These are phyloP conservation scores for Naganishia vishniacii DNA, from an alignment of 768 basidiomycete species.

Conservation along the genomic window DNA sequence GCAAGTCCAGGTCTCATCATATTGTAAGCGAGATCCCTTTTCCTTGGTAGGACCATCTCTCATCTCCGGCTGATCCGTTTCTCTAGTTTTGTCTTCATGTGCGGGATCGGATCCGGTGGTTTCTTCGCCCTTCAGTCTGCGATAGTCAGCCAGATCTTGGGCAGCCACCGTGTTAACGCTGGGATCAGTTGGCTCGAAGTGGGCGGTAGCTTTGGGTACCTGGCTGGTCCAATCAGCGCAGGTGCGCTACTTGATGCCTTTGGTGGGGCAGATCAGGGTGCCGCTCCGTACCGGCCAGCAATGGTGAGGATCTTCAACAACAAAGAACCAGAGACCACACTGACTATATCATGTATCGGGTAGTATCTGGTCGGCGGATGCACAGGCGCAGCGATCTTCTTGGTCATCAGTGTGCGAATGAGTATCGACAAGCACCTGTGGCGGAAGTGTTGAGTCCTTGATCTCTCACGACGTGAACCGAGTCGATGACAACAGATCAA, in stretches of 20 bases:
- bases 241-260: conserved; percentile 31
- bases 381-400: conserved; percentile 1
- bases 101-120: conserved; percentile 30
- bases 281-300: conserved; percentile 29
- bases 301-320: conserved; percentile 22
- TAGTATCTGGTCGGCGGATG: conserved; percentile 18
- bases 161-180: conserved; percentile 24
- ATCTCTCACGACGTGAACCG: too few relatives aligned
- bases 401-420: conserved; percentile 8
- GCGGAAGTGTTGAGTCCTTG: conserved; percentile 8
- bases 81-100: conserved; percentile 26
- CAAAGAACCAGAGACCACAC: not conserved
- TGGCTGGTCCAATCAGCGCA: conserved; percentile 31
- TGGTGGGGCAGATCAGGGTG: conserved; percentile 27
- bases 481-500: too few relatives aligned
- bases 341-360: not conserved
- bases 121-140: conserved; percentile 30
- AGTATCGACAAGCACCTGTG: conserved; percentile 10
- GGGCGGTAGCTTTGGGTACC: conserved; percentile 26
- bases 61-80: not conserved
- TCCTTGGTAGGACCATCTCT: not conserved
- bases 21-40: conserved; percentile 5
- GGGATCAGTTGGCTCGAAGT: conserved; percentile 31
- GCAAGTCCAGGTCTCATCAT: conserved; percentile 22
- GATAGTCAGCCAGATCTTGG: conserved; percentile 29